Evolutionary conservation across 2,329 filamentous ascomycete species (phyloP), one percentile per base, ranked within the genome.

Genomic region (Penicillium sp.): DNA sequence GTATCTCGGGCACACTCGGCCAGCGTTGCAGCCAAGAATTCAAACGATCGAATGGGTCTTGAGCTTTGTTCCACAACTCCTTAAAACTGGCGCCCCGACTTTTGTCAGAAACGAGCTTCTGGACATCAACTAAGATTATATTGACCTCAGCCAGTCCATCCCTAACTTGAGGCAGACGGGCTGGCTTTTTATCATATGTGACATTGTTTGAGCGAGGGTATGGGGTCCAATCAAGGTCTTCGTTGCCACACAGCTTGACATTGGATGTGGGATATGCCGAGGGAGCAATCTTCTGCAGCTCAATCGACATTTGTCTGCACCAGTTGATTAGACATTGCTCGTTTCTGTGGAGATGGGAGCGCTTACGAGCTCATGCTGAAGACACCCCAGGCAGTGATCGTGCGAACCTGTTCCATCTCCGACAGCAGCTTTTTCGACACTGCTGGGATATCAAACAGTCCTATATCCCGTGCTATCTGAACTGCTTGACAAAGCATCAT

Each of bases 171-270:
- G 63, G 64, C n/a, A 74, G 65, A 50, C 65, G 57, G 10, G 66
- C 70, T 9, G 65, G 66, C 45, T 68, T 67, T 40, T 58, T 58
- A 8, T 47, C 43, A 54, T 63, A 71, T 11, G 63, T 63, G n/a
- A 65, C 57, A 8, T 69, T 62, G 41, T 70, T 72, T 19, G 65
- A 66, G 21, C 63, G 68, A 40, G 72, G 71, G 53, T 74, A 74
- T 2, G 72, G 70, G 11, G 45, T 65, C 72, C 72, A 74, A n/a
- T 64, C 50, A 40, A 64, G 47, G 36, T 65, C 60, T 38, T 65
- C 48, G 23, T 60, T 53, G 19, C 63, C 61, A 34, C 46, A 54
- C 13, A 44, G n/a, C 33, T 59, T 58, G 9, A 66, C 59, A 5
- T 48, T 55, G 8, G 45, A 60, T 11, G 52, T 53, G 5, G 72